Evolutionary conservation across 1,139 yeast genomes (phyloP).

Genomic region (Wickerhamomyces sp.): DNA sequence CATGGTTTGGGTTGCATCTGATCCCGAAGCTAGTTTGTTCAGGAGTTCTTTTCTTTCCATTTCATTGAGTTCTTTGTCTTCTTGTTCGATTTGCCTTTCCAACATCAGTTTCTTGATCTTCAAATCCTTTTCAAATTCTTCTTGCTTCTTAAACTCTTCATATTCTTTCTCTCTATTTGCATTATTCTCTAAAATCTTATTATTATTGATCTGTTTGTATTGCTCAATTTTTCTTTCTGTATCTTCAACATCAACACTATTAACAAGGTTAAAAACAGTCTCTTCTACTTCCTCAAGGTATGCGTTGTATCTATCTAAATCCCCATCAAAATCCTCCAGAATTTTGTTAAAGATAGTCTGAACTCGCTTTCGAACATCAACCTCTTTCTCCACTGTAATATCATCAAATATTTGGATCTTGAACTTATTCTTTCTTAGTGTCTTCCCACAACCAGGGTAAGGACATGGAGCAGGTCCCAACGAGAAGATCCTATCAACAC

Average conservation of each 20-base stretch:
- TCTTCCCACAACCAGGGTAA: slow-evolving; percentile 85
- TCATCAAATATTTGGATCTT: slow-evolving; percentile 92
- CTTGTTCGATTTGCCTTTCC: slow-evolving; percentile 68
- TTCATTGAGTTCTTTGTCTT: slow-evolving; percentile 54
- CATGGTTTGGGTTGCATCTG: slow-evolving; percentile 45
- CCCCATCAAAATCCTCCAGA: slow-evolving; percentile 61
- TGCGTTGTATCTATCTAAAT: slow-evolving; percentile 56
- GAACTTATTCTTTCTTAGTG: slow-evolving; percentile 80
- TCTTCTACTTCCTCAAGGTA: slow-evolving; percentile 84
- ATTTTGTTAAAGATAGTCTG: slow-evolving; percentile 75
- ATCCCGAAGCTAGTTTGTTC: slow-evolving; percentile 57
- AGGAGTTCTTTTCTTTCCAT: slow-evolving; percentile 67
- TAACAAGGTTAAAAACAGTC: slow-evolving; percentile 69
- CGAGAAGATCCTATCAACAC: slow-evolving; percentile 91
- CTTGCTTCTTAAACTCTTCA: slow-evolving; percentile 44
- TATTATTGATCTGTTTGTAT: slow-evolving; percentile 74
- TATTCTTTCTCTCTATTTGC: slow-evolving; percentile 63
- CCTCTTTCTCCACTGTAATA: slow-evolving; percentile 81
- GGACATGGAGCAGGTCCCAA: slow-evolving; percentile 98
- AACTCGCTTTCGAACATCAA: slow-evolving; percentile 82
- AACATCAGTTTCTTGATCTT: slow-evolving; percentile 55
- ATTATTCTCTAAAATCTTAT: slow-evolving; percentile 72
- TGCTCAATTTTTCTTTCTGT: slow-evolving; percentile 66
- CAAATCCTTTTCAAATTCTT: slow-evolving; percentile 53
- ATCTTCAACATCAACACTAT: slow-evolving; percentile 62